These are phyloP conservation scores for Balansia obtecta DNA, from an alignment of 2,329 filamentous ascomycete genomes.

Conservation along the genomic window DNA sequence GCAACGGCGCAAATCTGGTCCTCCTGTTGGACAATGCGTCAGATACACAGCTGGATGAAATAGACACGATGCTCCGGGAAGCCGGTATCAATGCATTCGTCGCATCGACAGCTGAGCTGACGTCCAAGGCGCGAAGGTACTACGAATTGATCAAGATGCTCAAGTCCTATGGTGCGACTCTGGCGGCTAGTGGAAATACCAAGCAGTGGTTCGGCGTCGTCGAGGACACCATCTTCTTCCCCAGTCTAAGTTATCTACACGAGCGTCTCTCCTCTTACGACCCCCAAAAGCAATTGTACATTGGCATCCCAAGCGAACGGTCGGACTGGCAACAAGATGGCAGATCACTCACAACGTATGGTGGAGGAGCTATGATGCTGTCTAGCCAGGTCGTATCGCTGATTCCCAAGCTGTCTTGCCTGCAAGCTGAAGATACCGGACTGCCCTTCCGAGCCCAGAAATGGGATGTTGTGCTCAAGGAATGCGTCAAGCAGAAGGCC, in stretches of 20 bases:
- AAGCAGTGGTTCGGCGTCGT: conserved; percentile 31
- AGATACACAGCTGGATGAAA: conserved; percentile 18
- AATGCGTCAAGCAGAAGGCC: conserved; percentile 24
- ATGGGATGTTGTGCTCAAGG: conserved; percentile 30
- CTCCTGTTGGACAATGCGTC: conserved; percentile 28
- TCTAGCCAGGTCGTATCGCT: conserved; percentile 21
- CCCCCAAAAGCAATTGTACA: conserved; percentile 21
- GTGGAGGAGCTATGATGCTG: conserved; percentile 32
- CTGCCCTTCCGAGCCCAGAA: conserved; percentile 12
- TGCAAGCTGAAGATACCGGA: conserved; percentile 12
- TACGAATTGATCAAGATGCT: conserved; percentile 25
- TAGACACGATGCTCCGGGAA: conserved; percentile 19
- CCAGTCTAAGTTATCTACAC: conserved; percentile 26
- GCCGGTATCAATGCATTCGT: conserved; percentile 28
- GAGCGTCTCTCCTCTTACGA: conserved; percentile 24
- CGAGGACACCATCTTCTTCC: conserved; percentile 35
- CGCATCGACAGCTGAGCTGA: conserved; percentile 17
- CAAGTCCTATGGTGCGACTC: conserved; percentile 18
- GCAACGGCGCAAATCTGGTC: conserved; percentile 31
- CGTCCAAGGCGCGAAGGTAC: conserved; percentile 23
- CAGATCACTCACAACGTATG: conserved; percentile 25
- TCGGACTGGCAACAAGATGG: conserved; percentile 29
- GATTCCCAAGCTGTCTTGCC: conserved; percentile 26
- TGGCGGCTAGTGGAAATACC: conserved; percentile 21
- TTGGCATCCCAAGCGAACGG: conserved; percentile 31